Conservation (phyloP, 371 early-diverging fungal species). For the Phascolomyces articulosus region DNA sequence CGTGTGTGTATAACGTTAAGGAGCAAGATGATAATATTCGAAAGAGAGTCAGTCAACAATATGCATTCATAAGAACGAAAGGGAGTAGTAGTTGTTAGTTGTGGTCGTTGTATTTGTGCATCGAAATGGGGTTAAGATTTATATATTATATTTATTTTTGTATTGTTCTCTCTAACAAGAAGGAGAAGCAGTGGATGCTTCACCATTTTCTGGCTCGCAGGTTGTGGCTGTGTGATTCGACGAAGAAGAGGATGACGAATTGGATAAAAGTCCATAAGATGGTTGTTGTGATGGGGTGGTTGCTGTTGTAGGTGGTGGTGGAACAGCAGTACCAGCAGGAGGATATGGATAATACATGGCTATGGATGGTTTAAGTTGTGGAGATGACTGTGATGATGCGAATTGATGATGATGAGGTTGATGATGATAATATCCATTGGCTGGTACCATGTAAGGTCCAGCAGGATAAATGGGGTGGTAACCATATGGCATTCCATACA, state of each 20-base stretch:
- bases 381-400: conserved; percentile 14
- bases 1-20: too few species aligned
- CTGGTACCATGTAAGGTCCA: neutral
- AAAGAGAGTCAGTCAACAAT: too few species aligned
- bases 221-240: conserved; percentile 6
- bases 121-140: too few species aligned
- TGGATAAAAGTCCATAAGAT: conserved; percentile 1
- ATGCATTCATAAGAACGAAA: too few species aligned
- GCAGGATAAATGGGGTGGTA: conserved; percentile 10
- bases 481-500: conserved; percentile 11
- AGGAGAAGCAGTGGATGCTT: neutral
- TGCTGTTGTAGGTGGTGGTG: neutral
- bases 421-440: conserved; percentile 4
- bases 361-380: conserved; percentile 1
- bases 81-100: too few species aligned
- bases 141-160: too few species aligned
- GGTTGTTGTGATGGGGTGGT: conserved; percentile 4
- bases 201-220: neutral
- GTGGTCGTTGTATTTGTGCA: too few species aligned
- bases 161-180: neutral
- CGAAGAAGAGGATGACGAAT: conserved; percentile 8
- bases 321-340: too few species aligned
- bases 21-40: too few species aligned
- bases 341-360: conserved; percentile 13
- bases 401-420: neutral